Conservation (phyloP, 208 protist genomes). For the Leishmania amazonensis region DNA sequence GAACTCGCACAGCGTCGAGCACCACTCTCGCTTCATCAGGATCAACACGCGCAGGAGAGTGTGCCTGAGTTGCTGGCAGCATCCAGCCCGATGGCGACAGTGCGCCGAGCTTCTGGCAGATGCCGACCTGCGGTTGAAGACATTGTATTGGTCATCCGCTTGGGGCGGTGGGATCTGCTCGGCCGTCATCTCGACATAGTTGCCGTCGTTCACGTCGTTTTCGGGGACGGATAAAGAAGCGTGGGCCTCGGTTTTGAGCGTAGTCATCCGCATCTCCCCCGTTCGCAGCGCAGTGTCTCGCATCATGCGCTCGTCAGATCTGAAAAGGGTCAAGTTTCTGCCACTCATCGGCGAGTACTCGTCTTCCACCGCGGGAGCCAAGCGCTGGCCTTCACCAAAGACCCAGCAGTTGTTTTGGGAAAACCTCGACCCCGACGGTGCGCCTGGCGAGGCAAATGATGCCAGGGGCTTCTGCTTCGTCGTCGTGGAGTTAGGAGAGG, state of each 20-base stretch:
- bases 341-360: not conserved
- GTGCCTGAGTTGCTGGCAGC: slow-evolving; percentile 47
- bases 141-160: not conserved
- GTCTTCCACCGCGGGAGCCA: not conserved
- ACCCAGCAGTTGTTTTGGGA: not conserved
- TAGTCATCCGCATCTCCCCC: not conserved
- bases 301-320: not conserved
- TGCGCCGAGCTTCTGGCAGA: not conserved
- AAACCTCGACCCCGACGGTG: not conserved
- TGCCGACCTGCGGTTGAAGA: not conserved
- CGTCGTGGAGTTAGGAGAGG: not conserved
- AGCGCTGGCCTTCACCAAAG: not conserved
- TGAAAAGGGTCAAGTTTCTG: too few species aligned
- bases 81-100: slow-evolving; percentile 9
- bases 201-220: not conserved
- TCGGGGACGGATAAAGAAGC: too few species aligned
- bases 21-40: slow-evolving; percentile 51
- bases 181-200: not conserved
- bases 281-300: not conserved
- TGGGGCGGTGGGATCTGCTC: not conserved
- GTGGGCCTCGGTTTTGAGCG: not conserved
- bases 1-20: slow-evolving; percentile 48
- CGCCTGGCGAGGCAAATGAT: not conserved
- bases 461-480: not conserved
- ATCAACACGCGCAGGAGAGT: slow-evolving; percentile 53